Evolutionary conservation across 1,284 basidiomycete species (phyloP).

Genomic region (Entoloma clypeatum): DNA sequence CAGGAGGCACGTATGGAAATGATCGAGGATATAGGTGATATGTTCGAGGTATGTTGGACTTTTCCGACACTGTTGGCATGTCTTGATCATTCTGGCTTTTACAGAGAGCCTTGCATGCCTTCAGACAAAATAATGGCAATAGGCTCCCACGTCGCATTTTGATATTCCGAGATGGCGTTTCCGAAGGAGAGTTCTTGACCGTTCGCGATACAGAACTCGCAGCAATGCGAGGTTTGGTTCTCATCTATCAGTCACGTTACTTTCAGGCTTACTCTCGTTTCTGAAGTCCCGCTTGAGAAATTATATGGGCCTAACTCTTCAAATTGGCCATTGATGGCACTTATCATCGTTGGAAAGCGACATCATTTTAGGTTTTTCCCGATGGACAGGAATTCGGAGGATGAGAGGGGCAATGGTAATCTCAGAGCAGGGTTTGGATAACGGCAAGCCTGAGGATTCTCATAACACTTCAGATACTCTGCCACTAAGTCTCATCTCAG

Average conservation of each 20-base stretch:
- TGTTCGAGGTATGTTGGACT: conserved; percentile 33
- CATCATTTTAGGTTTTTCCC: conserved; percentile 42
- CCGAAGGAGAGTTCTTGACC: conserved; percentile 35
- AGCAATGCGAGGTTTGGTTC: conserved; percentile 26
- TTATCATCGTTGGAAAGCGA: conserved; percentile 38
- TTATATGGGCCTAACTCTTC: conserved; percentile 10
- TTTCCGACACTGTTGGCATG: too few relatives aligned
- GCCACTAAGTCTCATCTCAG: conserved; percentile 11
- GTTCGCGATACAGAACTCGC: conserved; percentile 27
- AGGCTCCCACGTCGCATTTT: conserved; percentile 23
- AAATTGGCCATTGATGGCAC: conserved; percentile 25
- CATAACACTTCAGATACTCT: neutral
- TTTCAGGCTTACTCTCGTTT: neutral
- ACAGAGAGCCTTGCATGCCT: conserved; percentile 7
- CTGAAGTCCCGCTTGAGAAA: conserved; percentile 9
- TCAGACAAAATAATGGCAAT: conserved; percentile 9
- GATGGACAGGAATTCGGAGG: conserved; percentile 14
- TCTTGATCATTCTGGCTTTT: neutral
- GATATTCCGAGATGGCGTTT: conserved; percentile 38
- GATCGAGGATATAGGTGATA: conserved; percentile 42
- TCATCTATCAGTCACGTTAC: neutral
- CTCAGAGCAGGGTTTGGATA: conserved; percentile 30
- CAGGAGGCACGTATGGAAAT: conserved; percentile 48
- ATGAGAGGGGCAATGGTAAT: conserved; percentile 28
- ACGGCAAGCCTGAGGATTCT: conserved; percentile 15